Conservation (phyloP, 371 early-diverging fungal species). For the Mortierella sp. region DNA sequence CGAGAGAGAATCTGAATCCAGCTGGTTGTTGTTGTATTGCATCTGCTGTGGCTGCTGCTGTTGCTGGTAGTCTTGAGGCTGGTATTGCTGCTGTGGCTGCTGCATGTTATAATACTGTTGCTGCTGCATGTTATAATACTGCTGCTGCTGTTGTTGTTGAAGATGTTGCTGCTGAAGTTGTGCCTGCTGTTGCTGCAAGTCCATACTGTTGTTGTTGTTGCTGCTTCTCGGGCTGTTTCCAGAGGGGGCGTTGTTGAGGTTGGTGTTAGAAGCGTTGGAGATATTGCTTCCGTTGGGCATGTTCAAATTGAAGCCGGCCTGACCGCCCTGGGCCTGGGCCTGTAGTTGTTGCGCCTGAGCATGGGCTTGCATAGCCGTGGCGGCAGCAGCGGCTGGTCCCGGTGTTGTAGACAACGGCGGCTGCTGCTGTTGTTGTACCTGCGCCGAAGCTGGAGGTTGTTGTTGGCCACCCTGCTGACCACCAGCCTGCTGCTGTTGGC, state of each 20-base stretch:
- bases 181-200: conserved; percentile 23
- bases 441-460: not conserved
- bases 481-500: not conserved
- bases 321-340: conserved; percentile 26
- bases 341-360: conserved; percentile 14
- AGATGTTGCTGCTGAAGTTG: conserved; percentile 28
- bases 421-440: conserved; percentile 4
- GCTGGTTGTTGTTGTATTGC: conserved; percentile 11
- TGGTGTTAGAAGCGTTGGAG: conserved; percentile 29
- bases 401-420: not conserved
- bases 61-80: conserved; percentile 21
- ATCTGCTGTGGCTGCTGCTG: conserved; percentile 22
- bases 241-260: conserved; percentile 16
- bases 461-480: conserved; percentile 13
- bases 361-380: not conserved
- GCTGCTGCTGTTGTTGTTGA: conserved; percentile 30
- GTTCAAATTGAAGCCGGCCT: conserved; percentile 25
- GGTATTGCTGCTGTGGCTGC: conserved; percentile 29
- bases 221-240: conserved; percentile 35
- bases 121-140: conserved; percentile 26
- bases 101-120: conserved; percentile 28
- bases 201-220: conserved; percentile 19
- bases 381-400: not conserved
- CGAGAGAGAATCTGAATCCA: conserved; percentile 20
- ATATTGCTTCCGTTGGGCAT: conserved; percentile 40